Conservation (phyloP, 2,329 filamentous ascomycete genomes). For the Fragosphaeria purpurea region DNA sequence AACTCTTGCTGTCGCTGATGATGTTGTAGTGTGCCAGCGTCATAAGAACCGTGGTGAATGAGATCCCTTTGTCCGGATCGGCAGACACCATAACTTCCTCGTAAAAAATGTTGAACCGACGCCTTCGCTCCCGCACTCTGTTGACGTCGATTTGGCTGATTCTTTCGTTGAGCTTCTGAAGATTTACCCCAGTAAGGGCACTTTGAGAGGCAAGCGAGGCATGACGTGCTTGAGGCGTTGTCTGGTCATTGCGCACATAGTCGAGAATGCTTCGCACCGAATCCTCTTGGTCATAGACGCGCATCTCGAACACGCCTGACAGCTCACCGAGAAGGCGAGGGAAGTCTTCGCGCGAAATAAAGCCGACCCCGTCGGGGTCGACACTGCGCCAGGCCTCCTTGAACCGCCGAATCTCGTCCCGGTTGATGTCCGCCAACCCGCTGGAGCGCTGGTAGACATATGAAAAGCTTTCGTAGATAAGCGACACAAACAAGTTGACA, state of each 20-base stretch:
- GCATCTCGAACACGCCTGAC: conserved; percentile 93
- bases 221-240: conserved; percentile 31
- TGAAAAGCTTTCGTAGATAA: conserved; percentile 98
- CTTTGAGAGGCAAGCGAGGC: conserved; percentile 43
- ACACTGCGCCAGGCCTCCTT: conserved; percentile 97
- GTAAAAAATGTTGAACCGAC: conserved; percentile 87
- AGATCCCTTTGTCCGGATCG: conserved; percentile 79
- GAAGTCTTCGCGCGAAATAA: conserved; percentile 81
- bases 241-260: conserved; percentile 55
- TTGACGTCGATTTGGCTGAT: conserved; percentile 63
- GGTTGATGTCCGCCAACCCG: conserved; percentile 78
- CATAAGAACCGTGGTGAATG: conserved; percentile 87
- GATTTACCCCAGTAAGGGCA: conserved; percentile 53
- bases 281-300: conserved; percentile 86
- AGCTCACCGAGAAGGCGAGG: conserved; percentile 83
- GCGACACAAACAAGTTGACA: conserved; percentile 92
- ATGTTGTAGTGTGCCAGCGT: conserved; percentile 97
- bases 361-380: conserved; percentile 84
- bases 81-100: conserved; percentile 93
- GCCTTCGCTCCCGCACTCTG: conserved; percentile 64
- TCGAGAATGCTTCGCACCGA: conserved; percentile 82
- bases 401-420: conserved; percentile 91
- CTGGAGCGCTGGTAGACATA: conserved; percentile 97
- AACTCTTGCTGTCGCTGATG: conserved; percentile 93
- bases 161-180: conserved; percentile 64